phyloP scores from a whole-genome alignment of 257 asterid species.

The Coffea eugenioides region DNA sequence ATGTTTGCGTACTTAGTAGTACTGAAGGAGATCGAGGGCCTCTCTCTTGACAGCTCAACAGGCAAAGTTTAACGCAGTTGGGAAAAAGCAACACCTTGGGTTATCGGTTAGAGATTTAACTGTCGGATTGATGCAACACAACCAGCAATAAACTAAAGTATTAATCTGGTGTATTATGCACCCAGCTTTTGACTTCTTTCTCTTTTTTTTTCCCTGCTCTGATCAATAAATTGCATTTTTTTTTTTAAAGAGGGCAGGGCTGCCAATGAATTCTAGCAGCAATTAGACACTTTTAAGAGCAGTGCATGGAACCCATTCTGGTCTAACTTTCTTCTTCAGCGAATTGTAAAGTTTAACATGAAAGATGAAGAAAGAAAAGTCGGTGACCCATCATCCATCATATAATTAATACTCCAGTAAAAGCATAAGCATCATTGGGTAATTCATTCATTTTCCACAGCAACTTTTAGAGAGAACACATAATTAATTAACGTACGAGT shows the following conservation, averaged over 20 bases:
- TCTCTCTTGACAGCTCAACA: slow-evolving; percentile 9
- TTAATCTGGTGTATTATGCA: neutral
- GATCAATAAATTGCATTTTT: too few relatives aligned
- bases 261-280: neutral
- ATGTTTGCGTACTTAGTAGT: neutral
- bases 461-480: neutral
- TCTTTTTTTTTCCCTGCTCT: neutral
- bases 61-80: neutral
- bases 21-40: neutral
- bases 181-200: slow-evolving; percentile 10
- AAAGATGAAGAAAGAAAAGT: slow-evolving; percentile 3
- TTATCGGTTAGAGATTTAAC: slow-evolving; percentile 8
- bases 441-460: too few relatives aligned
- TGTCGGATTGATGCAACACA: slow-evolving; percentile 20
- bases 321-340: neutral
- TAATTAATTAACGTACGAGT: too few relatives aligned
- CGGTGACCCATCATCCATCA: neutral
- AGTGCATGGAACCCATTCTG: neutral
- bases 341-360: neutral
- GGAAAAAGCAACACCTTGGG: neutral
- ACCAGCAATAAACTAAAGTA: neutral
- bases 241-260: neutral
- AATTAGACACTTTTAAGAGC: neutral
- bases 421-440: too few relatives aligned
- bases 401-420: neutral